Evolutionary conservation across 73 alveolate genomes (phyloP).

Genomic region (Tetrahymena elliotti): DNA sequence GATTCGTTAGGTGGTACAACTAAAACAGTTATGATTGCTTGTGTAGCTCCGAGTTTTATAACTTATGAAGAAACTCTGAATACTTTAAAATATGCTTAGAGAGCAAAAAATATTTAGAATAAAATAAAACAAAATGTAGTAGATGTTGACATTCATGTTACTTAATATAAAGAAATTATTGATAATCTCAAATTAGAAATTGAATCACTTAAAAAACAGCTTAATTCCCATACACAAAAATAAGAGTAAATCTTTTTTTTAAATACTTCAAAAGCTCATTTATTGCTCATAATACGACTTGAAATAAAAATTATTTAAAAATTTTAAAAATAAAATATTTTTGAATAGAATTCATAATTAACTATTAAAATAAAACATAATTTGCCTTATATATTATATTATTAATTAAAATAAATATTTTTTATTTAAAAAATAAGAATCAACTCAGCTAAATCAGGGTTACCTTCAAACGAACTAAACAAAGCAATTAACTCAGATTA

Average conservation of each 20-base stretch:
- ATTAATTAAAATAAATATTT: too few species aligned
- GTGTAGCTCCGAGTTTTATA: constrained; percentile 80
- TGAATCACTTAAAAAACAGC: constrained; percentile 20
- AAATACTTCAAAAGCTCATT: too few species aligned
- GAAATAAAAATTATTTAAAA: too few species aligned
- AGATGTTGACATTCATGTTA: constrained; percentile 91
- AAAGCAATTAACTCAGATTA: not conserved
- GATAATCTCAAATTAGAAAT: constrained; percentile 74
- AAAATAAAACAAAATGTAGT: constrained; percentile 86
- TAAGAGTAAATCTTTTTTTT: not conserved
- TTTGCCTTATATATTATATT: too few species aligned
- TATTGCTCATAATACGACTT: too few species aligned
- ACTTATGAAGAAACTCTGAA: constrained; percentile 96
- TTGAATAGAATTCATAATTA: too few species aligned
- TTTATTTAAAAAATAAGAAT: not conserved
- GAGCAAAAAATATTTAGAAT: constrained; percentile 98
- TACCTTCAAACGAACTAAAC: not conserved
- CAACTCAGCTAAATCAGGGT: not conserved
- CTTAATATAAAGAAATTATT: constrained; percentile 91
- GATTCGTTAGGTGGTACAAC: constrained; percentile 99
- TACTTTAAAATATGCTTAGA: constrained; percentile 98
- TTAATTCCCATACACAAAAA: not conserved
- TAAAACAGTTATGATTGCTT: constrained; percentile 98
- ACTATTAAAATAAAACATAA: too few species aligned
- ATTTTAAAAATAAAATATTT: too few species aligned